These are phyloP conservation scores for Salix brachista DNA, from an alignment of 345 rosid species.

Conservation along the genomic window DNA sequence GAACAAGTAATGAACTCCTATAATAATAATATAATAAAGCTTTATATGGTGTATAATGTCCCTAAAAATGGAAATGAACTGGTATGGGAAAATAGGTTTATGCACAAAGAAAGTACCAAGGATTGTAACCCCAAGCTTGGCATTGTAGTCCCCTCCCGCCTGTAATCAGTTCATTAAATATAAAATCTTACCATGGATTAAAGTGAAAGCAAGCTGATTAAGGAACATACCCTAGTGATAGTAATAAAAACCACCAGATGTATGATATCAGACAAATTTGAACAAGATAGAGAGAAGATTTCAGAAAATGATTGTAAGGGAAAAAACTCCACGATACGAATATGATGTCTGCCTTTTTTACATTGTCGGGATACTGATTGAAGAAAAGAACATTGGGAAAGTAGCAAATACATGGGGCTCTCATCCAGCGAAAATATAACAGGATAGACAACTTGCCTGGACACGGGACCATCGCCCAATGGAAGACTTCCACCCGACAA, in stretches of 20 bases:
- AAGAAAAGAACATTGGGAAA: not conserved
- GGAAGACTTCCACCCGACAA: slow-evolving; percentile 33
- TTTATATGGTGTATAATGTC: not conserved
- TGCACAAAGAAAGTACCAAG: slow-evolving; percentile 14
- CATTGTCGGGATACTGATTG: not conserved
- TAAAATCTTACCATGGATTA: not conserved
- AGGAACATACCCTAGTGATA: not conserved
- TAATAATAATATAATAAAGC: too few species aligned
- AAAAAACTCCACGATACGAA: too few species aligned
- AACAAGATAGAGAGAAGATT: not conserved
- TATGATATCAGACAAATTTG: not conserved
- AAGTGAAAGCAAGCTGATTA: not conserved
- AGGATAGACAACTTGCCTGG: slow-evolving; percentile 20
- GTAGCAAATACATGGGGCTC: not conserved
- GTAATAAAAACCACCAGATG: not conserved
- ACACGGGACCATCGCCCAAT: slow-evolving; percentile 31
- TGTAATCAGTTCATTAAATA: slow-evolving; percentile 2
- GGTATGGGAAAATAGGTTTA: not conserved
- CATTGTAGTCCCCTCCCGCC: slow-evolving; percentile 27
- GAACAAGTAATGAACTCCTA: too few species aligned
- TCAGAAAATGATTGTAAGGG: not conserved
- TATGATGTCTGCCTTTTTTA: not conserved
- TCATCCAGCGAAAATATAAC: too few species aligned
- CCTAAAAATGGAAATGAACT: not conserved
- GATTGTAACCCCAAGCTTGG: slow-evolving; percentile 28